Percentiles rank a stretch among this genome's conserved stretches.
These are phyloP conservation scores for Eucalyptus pumila DNA, from an alignment of 345 rosid species.

Conservation along the genomic window DNA sequence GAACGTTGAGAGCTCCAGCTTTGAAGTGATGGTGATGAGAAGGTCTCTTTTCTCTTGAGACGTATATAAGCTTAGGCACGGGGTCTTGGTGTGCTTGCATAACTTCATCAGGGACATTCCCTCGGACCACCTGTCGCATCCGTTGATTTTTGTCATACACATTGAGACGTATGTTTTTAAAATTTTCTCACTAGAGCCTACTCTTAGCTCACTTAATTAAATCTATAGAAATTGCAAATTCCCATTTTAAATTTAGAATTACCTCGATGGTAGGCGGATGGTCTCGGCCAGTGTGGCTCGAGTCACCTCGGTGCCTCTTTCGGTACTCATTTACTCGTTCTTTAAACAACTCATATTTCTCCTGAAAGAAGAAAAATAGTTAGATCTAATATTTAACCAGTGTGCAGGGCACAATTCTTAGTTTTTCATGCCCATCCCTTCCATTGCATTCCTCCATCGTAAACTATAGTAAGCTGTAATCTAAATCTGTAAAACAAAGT, in stretches of 20 bases:
- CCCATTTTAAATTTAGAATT: background rate
- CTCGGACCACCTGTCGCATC: background rate
- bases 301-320: background rate
- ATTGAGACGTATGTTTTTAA: background rate
- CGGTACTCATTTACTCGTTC: background rate
- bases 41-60: conserved; percentile 37
- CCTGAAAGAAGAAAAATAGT: background rate
- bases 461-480: background rate
- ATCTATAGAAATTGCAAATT: background rate
- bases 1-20: conserved; percentile 44
- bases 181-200: too few relatives aligned
- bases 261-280: conserved; percentile 18
- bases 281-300: background rate
- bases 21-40: conserved; percentile 26
- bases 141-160: background rate
- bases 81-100: background rate
- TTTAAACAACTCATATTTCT: conserved; percentile 8
- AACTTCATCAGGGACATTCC: background rate
- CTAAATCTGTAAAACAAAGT: background rate
- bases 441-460: background rate
- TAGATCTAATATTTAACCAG: background rate
- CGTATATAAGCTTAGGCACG: conserved; percentile 23
- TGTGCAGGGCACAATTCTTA: background rate
- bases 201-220: background rate
- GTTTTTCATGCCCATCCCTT: background rate